Percentiles rank a stretch among this genome's conserved stretches.
These are phyloP conservation scores for Diaporthe batatas DNA, from an alignment of 2,329 filamentous ascomycete species.

Conservation along the genomic window DNA sequence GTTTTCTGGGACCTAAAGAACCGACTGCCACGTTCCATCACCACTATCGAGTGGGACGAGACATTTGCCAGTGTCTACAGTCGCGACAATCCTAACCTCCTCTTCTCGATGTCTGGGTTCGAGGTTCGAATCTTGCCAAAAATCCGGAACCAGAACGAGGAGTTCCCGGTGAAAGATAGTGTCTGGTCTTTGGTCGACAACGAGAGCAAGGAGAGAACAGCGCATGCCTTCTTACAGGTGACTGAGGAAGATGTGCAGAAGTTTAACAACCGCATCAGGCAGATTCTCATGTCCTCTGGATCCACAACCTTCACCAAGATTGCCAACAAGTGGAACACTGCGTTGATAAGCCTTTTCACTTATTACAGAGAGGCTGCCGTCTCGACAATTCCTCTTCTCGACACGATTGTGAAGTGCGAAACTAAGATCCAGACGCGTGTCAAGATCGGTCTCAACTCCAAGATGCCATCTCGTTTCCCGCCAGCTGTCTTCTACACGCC, in stretches of 20 bases:
- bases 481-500: constrained; percentile 99
- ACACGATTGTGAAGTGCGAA: constrained; percentile 99
- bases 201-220: constrained; percentile 95
- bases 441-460: constrained; percentile 98
- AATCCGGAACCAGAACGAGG: constrained; percentile 93
- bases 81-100: constrained; percentile 93
- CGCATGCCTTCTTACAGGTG: constrained; percentile 96
- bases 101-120: constrained; percentile 98
- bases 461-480: constrained; percentile 99
- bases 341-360: constrained; percentile 94
- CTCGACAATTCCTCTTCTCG: constrained; percentile 91
- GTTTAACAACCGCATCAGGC: constrained; percentile 98
- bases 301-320: constrained; percentile 99
- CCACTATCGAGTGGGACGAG: constrained; percentile 99
- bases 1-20: constrained; percentile 99
- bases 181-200: constrained; percentile 99
- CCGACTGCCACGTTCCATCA: constrained; percentile 90
- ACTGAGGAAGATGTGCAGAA: constrained; percentile 98
- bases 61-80: constrained; percentile 99
- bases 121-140: constrained; percentile 97
- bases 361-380: constrained; percentile 99
- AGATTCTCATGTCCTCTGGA: constrained; percentile 99
- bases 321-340: constrained; percentile 99
- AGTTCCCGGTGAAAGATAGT: constrained; percentile 97
- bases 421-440: constrained; percentile 99